Evolutionary conservation across 768 basidiomycete genomes (phyloP), one percentile per base, ranked within the genome.

Genomic region (Termitomyces bulborhizus): DNA sequence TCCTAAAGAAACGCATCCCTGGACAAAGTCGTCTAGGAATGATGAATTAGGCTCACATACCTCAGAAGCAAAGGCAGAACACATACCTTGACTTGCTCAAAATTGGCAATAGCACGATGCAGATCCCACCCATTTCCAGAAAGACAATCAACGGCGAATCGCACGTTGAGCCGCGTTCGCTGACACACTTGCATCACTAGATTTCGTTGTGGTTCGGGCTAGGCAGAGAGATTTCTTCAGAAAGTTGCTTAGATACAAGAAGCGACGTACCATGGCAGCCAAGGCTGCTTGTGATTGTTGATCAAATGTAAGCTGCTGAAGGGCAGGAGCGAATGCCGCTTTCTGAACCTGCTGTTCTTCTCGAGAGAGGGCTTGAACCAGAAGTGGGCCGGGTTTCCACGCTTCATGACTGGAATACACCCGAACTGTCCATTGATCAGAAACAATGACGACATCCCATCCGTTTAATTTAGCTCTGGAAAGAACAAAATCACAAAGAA

Each of bases 401-500:
- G 88, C 88, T 57, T 85, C 85, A 50, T 82, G 82, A 61, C 83
- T 88, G 4, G 93, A 90, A 68, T 91, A 96, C n/a, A 76, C 79
- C 41, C 94, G 86, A 54, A 98, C 74, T 37, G 83, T 83, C 71
- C 87, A 82, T 59, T 91, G 84, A 69, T 99, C 97, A 15, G 93
- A 97, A 3, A 98, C 74, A 62, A 98, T 86, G 54, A 84, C 75
- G 55, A 93, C 89, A 47, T 91, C 86, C 97, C 97, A 99, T 12
- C 94, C 93, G 52, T 81, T 84, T 51, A 76, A 62, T 65, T 84
- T 86, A 3, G 96, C 93, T 36, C 94, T 81, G 63, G 18, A 62
- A 57, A 55, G 26, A 41, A 48, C n/a, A 32, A 4, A 37, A 48
- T 56, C 55, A 21, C 15, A 21, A 37, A 34, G 3, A 45, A 32